phyloP scores from a whole-genome alignment of 768 basidiomycete species.

The Leccinum boreale region DNA sequence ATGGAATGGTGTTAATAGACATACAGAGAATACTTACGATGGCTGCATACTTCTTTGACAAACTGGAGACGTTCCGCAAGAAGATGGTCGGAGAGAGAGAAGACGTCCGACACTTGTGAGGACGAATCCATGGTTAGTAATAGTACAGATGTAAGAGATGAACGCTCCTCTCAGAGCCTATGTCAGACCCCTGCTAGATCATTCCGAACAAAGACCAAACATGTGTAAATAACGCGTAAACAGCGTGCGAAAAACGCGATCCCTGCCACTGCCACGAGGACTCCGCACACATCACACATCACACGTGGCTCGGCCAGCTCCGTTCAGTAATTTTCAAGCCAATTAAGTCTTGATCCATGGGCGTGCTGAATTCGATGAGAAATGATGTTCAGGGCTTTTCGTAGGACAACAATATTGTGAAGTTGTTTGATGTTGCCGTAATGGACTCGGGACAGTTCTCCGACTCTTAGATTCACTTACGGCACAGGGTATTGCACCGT shows the following conservation, averaged over 20 bases:
- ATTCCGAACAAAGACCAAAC: constrained; percentile 29
- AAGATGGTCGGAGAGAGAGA: constrained; percentile 70
- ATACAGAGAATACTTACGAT: not conserved
- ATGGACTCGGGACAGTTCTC: too few species aligned
- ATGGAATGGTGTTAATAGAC: constrained; percentile 2
- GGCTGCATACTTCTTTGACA: constrained; percentile 60
- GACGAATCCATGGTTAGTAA: constrained; percentile 25
- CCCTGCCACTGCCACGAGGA: constrained; percentile 13
- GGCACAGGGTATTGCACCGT: too few species aligned
- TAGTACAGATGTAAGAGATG: constrained; percentile 22
- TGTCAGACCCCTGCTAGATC: not conserved
- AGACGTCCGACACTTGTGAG: constrained; percentile 49
- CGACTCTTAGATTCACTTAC: too few species aligned
- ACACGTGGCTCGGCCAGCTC: constrained; percentile 9
- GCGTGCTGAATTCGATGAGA: too few species aligned
- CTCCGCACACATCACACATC: constrained; percentile 6
- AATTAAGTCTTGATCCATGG: too few species aligned
- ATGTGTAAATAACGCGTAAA: constrained; percentile 31
- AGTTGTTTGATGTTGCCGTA: too few species aligned
- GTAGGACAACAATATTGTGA: too few species aligned
- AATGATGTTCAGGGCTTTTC: too few species aligned
- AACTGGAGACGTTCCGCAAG: constrained; percentile 71
- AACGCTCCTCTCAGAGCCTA: not conserved
- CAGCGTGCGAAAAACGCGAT: constrained; percentile 24
- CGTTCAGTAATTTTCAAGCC: not conserved